Base-by-base conservation (phyloP, 1,139 yeast species). In the Blastobotrys elegans region DNA sequence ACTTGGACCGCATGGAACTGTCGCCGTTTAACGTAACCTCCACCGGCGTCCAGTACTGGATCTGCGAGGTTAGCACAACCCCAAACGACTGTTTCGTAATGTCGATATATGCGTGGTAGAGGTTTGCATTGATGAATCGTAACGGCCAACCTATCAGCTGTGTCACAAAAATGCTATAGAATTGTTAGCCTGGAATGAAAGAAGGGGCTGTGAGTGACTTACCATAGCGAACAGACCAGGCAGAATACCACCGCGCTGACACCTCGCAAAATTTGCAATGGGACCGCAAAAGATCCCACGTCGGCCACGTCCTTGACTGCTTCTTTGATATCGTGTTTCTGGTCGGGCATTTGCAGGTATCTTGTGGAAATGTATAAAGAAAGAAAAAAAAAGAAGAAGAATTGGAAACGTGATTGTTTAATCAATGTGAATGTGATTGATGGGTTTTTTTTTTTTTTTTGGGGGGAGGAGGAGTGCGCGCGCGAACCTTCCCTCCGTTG, bases 71-170 rank as follows among this genome's bases (percentile, higher is more conserved):
- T 43, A 70, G 54, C 22, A 64, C 48, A 34, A 64, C 55, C 30
- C 70, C 69, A 53, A 68, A 70, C 43, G 60, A 54, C 49, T 67
- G 68, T 54, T 66, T 67, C 36, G 71, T 66, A 49, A 63, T 54
- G 42, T 64, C 67, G 38, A 62, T 53, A 66, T 66, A 66, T 1
- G 64, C 63, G 21, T 59, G 60, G 50, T 59, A 60, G 18, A 59
- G 32, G n/a, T 49, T 50, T 18, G 51, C 54, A n/a, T 62, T 50
- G 8, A 61, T 16, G 20, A 53, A 51, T 36, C 53, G 46, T 22
- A 66, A 48, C 7, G 69, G 69, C 42, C 48, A 59, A 4, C 67
- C 68, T 4, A 62, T 32, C 8, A 55, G 42, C 38, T 44, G 37
- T 11, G 42, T 22, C 2, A 21, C 2, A 30, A 36, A 35, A 8